Conservation (phyloP, 2,329 filamentous ascomycete genomes). For the Colletotrichum ledebouriae region DNA sequence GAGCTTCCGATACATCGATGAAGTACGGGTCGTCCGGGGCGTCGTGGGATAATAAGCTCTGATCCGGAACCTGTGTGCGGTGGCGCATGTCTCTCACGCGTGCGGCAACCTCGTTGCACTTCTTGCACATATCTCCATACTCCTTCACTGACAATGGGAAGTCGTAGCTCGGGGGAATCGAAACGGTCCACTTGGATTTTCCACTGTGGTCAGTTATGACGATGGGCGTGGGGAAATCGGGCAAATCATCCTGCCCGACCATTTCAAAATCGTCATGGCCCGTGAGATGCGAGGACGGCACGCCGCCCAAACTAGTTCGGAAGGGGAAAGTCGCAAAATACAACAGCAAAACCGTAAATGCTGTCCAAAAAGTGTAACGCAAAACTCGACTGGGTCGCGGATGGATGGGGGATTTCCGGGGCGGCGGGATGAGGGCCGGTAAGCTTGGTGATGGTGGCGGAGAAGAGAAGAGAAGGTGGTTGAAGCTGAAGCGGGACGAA, state of each 20-base stretch:
- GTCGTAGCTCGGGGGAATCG: slow-evolving; percentile 74
- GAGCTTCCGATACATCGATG: slow-evolving; percentile 80
- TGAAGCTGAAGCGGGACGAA: slow-evolving; percentile 74
- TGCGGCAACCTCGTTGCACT: slow-evolving; percentile 74
- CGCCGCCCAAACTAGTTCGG: slow-evolving; percentile 47
- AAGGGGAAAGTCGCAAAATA: slow-evolving; percentile 60
- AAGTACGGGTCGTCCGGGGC: slow-evolving; percentile 77
- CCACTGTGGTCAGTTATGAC: slow-evolving; percentile 76
- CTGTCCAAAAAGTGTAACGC: slow-evolving; percentile 67
- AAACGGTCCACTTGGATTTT: slow-evolving; percentile 82
- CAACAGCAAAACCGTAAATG: slow-evolving; percentile 63
- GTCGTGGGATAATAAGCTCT: slow-evolving; percentile 64
- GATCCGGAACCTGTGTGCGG: slow-evolving; percentile 55
- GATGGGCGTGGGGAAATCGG: slow-evolving; percentile 79
- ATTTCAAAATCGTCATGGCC: slow-evolving; percentile 72
- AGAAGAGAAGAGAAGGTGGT: slow-evolving; percentile 74
- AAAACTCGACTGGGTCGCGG: slow-evolving; percentile 70
- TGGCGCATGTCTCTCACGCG: slow-evolving; percentile 66
- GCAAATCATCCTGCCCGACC: slow-evolving; percentile 74
- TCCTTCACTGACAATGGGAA: slow-evolving; percentile 77
- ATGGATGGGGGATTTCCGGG: slow-evolving; percentile 71
- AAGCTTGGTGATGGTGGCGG: slow-evolving; percentile 79
- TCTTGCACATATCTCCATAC: slow-evolving; percentile 77
- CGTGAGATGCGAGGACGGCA: slow-evolving; percentile 50
- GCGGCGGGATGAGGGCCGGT: slow-evolving; percentile 75